These are phyloP conservation scores for Zygosaccharomyces siamensis DNA, from an alignment of 805 yeast genomes.

Conservation along the genomic window DNA sequence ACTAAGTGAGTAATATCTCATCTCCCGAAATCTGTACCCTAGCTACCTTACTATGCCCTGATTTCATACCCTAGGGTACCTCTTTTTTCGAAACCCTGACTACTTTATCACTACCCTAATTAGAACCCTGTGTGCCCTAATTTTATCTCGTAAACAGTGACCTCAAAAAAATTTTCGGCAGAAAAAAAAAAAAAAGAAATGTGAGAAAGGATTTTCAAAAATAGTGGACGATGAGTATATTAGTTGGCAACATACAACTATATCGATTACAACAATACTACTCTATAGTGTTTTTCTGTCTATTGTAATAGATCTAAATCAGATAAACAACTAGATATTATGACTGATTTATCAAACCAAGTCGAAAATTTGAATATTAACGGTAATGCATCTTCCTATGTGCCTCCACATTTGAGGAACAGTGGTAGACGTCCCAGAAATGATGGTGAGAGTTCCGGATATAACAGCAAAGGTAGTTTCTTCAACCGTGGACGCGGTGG, in stretches of 20 bases:
- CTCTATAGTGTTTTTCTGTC: background rate
- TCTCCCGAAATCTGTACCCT: background rate
- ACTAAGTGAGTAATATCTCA: background rate
- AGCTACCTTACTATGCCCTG: background rate
- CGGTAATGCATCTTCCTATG: conserved; percentile 33
- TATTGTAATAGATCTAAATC: background rate
- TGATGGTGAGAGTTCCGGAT: conserved; percentile 31
- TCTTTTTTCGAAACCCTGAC: too few species aligned
- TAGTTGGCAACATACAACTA: background rate
- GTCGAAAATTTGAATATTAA: conserved; percentile 52
- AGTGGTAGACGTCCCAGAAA: conserved; percentile 18
- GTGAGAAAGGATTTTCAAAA: background rate
- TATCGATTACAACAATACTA: background rate
- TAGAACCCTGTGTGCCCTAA: background rate
- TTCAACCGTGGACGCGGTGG: conserved; percentile 32
- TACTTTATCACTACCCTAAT: background rate
- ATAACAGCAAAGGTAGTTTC: conserved; percentile 34
- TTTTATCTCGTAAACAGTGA: background rate
- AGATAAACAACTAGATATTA: conserved; percentile 28
- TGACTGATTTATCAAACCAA: conserved; percentile 57
- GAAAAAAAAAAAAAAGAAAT: background rate
- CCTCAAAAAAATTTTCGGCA: background rate
- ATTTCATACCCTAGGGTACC: background rate
- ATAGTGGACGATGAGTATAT: background rate
- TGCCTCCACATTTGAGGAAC: conserved; percentile 47